A percentile compares a stretch with the other conserved stretches of the same genome.
phyloP scores from a whole-genome alignment of 371 early-diverging fungal genomes.

The Circinella umbellata region DNA sequence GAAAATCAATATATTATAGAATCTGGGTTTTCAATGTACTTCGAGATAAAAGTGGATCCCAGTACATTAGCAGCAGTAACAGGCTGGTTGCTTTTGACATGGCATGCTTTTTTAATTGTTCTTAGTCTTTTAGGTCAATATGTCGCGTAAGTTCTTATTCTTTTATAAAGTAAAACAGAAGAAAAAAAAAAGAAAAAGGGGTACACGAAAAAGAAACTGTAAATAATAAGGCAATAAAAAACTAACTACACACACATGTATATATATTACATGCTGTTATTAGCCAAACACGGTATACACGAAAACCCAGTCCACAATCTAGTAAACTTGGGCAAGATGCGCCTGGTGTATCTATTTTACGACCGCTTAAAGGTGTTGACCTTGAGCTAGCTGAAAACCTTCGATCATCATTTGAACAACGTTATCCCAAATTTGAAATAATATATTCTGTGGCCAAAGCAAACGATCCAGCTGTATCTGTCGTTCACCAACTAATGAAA shows the following conservation, averaged over 20 bases:
- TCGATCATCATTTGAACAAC: conserved; percentile 79
- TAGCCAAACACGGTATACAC: conserved; percentile 59
- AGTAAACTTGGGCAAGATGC: conserved; percentile 48
- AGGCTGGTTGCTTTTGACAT: conserved; percentile 25
- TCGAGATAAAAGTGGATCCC: conserved; percentile 6
- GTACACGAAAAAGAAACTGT: neutral
- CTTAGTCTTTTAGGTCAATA: conserved; percentile 50
- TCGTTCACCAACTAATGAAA: conserved; percentile 72
- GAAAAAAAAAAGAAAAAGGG: no score
- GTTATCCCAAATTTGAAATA: conserved; percentile 84
- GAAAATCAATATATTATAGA: neutral
- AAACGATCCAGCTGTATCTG: conserved; percentile 76
- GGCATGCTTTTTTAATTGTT: conserved; percentile 49
- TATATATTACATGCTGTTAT: neutral
- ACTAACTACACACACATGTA: no score
- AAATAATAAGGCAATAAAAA: neutral
- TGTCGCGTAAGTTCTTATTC: conserved; percentile 35
- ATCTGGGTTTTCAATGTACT: neutral
- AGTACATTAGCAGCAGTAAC: conserved; percentile 14
- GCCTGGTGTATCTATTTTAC: conserved; percentile 82
- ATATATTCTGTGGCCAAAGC: conserved; percentile 84
- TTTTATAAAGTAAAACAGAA: neutral
- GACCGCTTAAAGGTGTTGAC: conserved; percentile 93
- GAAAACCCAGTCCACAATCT: conserved; percentile 49
- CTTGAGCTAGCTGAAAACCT: conserved; percentile 79